phyloP scores from a whole-genome alignment of 495 filamentous ascomycete species.

The Astrocystis sublimbata region DNA sequence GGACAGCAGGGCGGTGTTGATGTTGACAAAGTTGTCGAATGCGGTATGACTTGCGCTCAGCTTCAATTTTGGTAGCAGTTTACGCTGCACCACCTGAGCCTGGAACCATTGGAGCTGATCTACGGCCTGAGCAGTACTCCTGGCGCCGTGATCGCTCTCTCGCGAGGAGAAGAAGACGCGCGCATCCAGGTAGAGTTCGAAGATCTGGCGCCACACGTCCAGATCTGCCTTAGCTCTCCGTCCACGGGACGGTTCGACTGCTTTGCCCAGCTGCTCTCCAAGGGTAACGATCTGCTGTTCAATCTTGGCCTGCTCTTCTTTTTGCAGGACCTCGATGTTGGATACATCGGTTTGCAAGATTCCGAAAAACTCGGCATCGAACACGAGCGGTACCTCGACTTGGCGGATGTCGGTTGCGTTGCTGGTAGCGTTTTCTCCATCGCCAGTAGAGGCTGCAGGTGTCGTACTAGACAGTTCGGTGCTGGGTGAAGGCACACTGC shows the following conservation, averaged over 20 bases:
- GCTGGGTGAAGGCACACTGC: background rate
- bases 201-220: constrained; percentile 70
- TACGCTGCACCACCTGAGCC: constrained; percentile 52
- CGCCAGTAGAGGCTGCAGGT: background rate
- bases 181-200: constrained; percentile 67
- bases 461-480: background rate
- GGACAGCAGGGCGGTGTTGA: constrained; percentile 65
- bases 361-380: constrained; percentile 68
- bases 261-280: constrained; percentile 55
- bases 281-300: constrained; percentile 54
- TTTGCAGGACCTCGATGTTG: constrained; percentile 60
- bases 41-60: constrained; percentile 56
- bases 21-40: constrained; percentile 60
- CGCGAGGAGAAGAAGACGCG: constrained; percentile 72
- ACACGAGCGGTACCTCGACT: constrained; percentile 65
- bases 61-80: constrained; percentile 58
- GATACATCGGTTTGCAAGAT: constrained; percentile 62
- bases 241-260: constrained; percentile 56
- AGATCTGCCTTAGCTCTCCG: constrained; percentile 61
- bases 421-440: background rate
- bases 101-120: constrained; percentile 61
- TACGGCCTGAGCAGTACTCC: constrained; percentile 53
- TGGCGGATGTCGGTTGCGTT: constrained; percentile 28
- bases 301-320: constrained; percentile 55
- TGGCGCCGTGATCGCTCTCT: constrained; percentile 59